Percentiles rank a stretch among this genome's conserved stretches.
These are phyloP conservation scores for Alternaria triticina DNA, from an alignment of 2,329 filamentous ascomycete species.

Conservation along the genomic window DNA sequence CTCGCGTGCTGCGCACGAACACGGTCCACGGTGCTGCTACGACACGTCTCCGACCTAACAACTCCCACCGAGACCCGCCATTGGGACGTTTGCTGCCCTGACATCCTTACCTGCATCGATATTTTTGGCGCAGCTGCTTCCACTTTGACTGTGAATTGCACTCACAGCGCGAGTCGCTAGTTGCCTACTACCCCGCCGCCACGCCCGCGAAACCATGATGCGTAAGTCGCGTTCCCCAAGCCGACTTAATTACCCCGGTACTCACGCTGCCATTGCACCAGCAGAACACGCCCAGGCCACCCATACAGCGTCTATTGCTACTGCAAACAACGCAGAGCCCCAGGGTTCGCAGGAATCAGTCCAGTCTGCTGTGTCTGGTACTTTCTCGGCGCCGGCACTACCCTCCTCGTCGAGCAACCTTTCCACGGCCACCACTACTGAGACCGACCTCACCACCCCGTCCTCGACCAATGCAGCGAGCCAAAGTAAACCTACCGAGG, in stretches of 20 bases:
- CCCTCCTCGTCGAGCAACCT: slow-evolving; percentile 43
- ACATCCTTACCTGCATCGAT: not conserved
- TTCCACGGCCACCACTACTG: slow-evolving; percentile 29
- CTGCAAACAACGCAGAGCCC: slow-evolving; percentile 18
- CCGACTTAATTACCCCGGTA: slow-evolving; percentile 9
- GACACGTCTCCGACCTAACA: slow-evolving; percentile 15
- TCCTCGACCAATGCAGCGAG: slow-evolving; percentile 31
- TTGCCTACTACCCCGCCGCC: slow-evolving; percentile 24
- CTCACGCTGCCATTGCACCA: slow-evolving; percentile 29
- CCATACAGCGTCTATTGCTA: slow-evolving; percentile 15
- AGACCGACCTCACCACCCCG: slow-evolving; percentile 25
- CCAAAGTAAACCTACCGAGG: slow-evolving; percentile 54
- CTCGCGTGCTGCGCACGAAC: slow-evolving; percentile 14
- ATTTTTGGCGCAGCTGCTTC: not conserved
- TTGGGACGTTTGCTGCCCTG: not conserved
- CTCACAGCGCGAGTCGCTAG: slow-evolving; percentile 14
- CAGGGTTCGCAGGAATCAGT: slow-evolving; percentile 44
- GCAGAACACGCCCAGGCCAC: slow-evolving; percentile 23
- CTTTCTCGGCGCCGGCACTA: slow-evolving; percentile 40
- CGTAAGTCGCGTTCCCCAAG: slow-evolving; percentile 27
- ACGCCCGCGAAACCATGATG: slow-evolving; percentile 16
- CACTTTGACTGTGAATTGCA: not conserved
- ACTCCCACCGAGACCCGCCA: not conserved
- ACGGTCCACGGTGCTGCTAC: slow-evolving; percentile 8
- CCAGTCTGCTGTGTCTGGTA: slow-evolving; percentile 42